Percentiles rank a stretch among this genome's conserved stretches.
Evolutionary conservation across 2,329 filamentous ascomycete species (phyloP).

Genomic region (Periconia sp.): DNA sequence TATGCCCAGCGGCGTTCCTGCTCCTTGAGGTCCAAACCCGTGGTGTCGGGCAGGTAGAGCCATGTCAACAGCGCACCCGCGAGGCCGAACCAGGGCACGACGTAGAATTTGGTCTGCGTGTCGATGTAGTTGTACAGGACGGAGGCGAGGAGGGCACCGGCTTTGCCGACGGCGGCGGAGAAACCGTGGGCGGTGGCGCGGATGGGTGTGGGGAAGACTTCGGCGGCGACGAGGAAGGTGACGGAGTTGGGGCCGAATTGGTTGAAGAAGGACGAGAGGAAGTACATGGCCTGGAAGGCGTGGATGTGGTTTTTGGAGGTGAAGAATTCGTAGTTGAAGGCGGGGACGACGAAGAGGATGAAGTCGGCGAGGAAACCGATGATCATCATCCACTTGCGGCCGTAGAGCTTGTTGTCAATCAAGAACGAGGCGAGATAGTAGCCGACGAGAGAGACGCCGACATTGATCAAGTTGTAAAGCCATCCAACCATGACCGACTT

Average conservation of each 20-base stretch:
- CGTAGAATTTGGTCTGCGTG: conserved; percentile 80
- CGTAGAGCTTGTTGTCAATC: conserved; percentile 96
- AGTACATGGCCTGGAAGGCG: conserved; percentile 98
- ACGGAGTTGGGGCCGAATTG: conserved; percentile 97
- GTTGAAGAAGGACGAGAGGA: conserved; percentile 97
- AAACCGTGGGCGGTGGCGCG: conserved; percentile 93
- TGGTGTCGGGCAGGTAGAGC: conserved; percentile 93
- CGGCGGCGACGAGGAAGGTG: conserved; percentile 92
- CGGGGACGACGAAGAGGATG: conserved; percentile 88
- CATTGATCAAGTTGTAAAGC: conserved; percentile 90
- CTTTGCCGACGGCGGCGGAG: conserved; percentile 87
- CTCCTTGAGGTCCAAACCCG: conserved; percentile 93
- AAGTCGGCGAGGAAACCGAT: conserved; percentile 92
- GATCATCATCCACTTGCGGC: conserved; percentile 95
- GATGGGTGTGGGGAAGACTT: conserved; percentile 93
- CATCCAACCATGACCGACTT: conserved; percentile 80
- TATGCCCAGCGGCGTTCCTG: conserved; percentile 92
- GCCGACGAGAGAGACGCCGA: conserved; percentile 79
- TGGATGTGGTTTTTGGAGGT: conserved; percentile 70
- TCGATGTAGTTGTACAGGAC: conserved; percentile 95
- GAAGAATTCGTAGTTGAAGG: conserved; percentile 86
- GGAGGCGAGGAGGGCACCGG: conserved; percentile 82
- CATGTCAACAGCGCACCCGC: conserved; percentile 80
- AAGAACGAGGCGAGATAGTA: conserved; percentile 89
- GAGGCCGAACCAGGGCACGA: conserved; percentile 95